Evolutionary conservation across 306 rosid genomes (phyloP), one percentile per base, ranked within the genome.

Genomic region (Heteromeles arbutifolia): DNA sequence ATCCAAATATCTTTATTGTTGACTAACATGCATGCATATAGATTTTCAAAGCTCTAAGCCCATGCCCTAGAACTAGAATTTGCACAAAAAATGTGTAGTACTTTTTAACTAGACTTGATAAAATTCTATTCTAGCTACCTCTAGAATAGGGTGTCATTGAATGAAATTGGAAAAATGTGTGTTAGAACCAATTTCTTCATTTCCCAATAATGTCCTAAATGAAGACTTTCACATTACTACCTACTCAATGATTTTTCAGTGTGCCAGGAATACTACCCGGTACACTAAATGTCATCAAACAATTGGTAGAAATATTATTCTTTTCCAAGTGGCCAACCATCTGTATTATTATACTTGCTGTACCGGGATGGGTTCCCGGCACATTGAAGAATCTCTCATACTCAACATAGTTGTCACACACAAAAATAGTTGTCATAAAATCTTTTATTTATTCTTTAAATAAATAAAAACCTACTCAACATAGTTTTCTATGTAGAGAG

Each of bases 131-230:
- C 44, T 61, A 25, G 8, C 18, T 61, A 72, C 25, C 44, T 24
- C 26, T 54, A 76, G 45, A 18, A 34, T 76, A 62, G 67, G 61
- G 15, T 11, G 5, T 29, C 61, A 48, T 59, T 45, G 65, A 24
- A 34, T 64, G 52, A 62, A 65, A 34, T 28, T 17, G 24, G 3
- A 5, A 59, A 44, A 53, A 13, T 50, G 14, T 39, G 43, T 6
- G 12, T 63, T 45, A 14, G 52, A 64, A 65, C 39, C n/a, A 70
- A 57, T n/a, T 63, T 77, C 75, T 76, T 81, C 84, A 70, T 65
- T 81, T 17, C 84, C 63, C 77, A 81, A 54, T 50, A 70, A 25
- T 73, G 22, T 61, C 71, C 65, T n/a, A 29, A 11, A 44, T 31
- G 50, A 32, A 70, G 62, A 48, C 75, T 69, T 69, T 65, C 67